A percentile compares a stretch with the other conserved stretches of the same genome.
phyloP scores from a whole-genome alignment of 2,329 filamentous ascomycete genomes.

The Eutypa lata region DNA sequence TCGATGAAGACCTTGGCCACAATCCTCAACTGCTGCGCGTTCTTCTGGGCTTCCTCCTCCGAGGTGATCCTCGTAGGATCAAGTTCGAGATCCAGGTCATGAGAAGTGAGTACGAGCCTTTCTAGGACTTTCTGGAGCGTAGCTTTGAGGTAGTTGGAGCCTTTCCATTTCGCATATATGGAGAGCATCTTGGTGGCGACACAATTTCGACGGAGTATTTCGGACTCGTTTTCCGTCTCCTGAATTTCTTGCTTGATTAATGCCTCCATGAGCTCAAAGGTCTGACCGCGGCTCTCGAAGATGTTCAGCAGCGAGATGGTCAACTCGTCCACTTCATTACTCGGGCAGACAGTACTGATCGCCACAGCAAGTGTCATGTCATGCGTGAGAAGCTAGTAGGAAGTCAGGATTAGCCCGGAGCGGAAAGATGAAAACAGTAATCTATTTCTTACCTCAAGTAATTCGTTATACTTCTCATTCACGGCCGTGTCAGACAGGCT shows the following conservation, averaged over 20 bases:
- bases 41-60: constrained; percentile 62
- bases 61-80: constrained; percentile 61
- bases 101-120: constrained; percentile 62
- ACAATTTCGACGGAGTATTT: constrained; percentile 64
- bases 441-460: constrained; percentile 55
- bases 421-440: not conserved
- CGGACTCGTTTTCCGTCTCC: constrained; percentile 67
- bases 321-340: constrained; percentile 66
- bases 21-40: constrained; percentile 62
- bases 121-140: constrained; percentile 67
- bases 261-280: constrained; percentile 61
- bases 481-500: constrained; percentile 65
- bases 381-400: constrained; percentile 55
- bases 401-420: constrained; percentile 6
- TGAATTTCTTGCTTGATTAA: constrained; percentile 68
- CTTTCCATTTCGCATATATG: constrained; percentile 71
- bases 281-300: constrained; percentile 64
- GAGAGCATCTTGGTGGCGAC: constrained; percentile 72
- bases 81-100: constrained; percentile 65
- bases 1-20: constrained; percentile 71
- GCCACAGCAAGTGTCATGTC: constrained; percentile 62
- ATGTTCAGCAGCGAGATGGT: constrained; percentile 66
- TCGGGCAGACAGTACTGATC: constrained; percentile 64
- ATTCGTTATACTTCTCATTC: constrained; percentile 65
- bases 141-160: constrained; percentile 57